A percentile compares a stretch with the other conserved stretches of the same genome.
Conservation (phyloP, 768 basidiomycete species). For the Pseudohyphozyma bogoriensis region DNA sequence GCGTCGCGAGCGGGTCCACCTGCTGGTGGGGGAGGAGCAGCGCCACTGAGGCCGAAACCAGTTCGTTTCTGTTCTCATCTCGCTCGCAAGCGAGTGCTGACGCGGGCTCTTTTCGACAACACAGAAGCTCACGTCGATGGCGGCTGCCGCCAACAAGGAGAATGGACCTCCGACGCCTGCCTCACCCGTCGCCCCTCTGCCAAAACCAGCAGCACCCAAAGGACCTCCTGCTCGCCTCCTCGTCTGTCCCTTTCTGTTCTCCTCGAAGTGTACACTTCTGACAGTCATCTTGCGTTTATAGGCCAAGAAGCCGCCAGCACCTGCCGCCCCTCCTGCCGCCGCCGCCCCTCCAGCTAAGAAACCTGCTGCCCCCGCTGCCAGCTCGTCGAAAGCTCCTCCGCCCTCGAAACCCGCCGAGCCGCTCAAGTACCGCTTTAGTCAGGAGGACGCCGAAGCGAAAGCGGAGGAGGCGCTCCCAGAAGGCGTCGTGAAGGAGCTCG, state of each 20-base stretch:
- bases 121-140: slow-evolving; percentile 2
- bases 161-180: neutral
- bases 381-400: slow-evolving; percentile 15
- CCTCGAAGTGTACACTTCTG: neutral
- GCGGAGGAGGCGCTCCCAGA: slow-evolving; percentile 60
- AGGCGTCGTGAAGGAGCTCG: slow-evolving; percentile 59
- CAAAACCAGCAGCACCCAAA: neutral
- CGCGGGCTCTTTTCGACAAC: neutral
- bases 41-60: slow-evolving; percentile 35
- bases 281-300: slow-evolving; percentile 30
- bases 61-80: neutral
- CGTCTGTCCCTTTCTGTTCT: slow-evolving; percentile 5
- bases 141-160: slow-evolving; percentile 2
- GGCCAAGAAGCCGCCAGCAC: slow-evolving; percentile 56
- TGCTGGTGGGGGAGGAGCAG: slow-evolving; percentile 38
- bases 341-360: slow-evolving; percentile 22
- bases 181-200: slow-evolving; percentile 1
- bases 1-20: no score
- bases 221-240: slow-evolving; percentile 24
- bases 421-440: slow-evolving; percentile 80
- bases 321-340: slow-evolving; percentile 31
- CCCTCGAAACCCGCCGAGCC: slow-evolving; percentile 53
- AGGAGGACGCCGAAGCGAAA: slow-evolving; percentile 81
- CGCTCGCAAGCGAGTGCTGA: neutral
- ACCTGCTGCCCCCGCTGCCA: slow-evolving; percentile 26